Evolutionary conservation across 768 basidiomycete species (phyloP), one percentile per base, ranked within the genome.

Genomic region (Trametes cinnabarina): DNA sequence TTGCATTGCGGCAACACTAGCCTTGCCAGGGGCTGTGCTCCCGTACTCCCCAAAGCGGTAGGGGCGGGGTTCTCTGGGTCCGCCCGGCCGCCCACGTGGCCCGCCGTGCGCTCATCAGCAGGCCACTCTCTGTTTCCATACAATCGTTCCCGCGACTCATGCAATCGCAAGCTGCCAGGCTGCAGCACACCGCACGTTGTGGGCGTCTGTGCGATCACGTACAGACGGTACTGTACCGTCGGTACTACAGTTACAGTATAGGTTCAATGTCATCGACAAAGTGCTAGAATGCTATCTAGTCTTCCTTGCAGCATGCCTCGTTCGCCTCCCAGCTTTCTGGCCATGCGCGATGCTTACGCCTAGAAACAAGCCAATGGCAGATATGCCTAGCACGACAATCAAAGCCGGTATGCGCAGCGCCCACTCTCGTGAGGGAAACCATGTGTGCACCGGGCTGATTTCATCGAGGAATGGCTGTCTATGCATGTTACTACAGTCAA

Each of bases 381-480:
- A 78, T 35, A 97, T 74, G 6, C 94, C 95, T 9, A 89, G 68
- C 5, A 94, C 79, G 8, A 98, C 82, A 48, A 95, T 75, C 71
- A 92, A 82, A 2, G 90, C 88, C 37, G 95, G 94, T 44, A 98
- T 71, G 19, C 90, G 83, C 48, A 98, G 78, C 10, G 93, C 95
- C 93, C 94, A 98, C 77, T 97, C 93, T 47, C 95, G 79, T 5
- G 90, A 69, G 0, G 92, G 96, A 71, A 98, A 98, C 73, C 83
- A 85, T 41, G 68, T 63, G 61, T 94, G 92, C 28, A 96, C 76
- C 19, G 86, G 82, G 65, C 84, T 93, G 3, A 83, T 79, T 1
- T 78, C 60, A 57, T 91, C 86, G 60, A 97, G 85, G 77, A 97
- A 93, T 6, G 95, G 95, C 86, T 87, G 34, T 0, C 4, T 6